phyloP scores from a whole-genome alignment of 768 basidiomycete species.

The Mycena haematopus region DNA sequence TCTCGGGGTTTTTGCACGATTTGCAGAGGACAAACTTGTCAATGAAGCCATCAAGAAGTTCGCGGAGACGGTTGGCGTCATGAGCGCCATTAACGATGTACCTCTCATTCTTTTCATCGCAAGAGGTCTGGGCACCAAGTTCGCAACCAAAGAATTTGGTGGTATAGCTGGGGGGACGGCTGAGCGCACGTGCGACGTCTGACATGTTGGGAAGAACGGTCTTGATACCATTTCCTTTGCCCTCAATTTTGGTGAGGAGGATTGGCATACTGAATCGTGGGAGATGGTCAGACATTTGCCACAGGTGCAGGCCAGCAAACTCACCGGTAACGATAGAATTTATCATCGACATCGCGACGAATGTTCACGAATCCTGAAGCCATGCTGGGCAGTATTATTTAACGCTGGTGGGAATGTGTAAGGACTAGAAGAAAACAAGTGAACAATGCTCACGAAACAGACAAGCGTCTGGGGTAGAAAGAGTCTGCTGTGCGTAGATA shows the following conservation, averaged over 20 bases:
- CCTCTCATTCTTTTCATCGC: slow-evolving; percentile 95
- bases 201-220: slow-evolving; percentile 99
- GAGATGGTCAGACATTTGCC: slow-evolving; percentile 20
- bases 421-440: neutral
- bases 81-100: slow-evolving; percentile 99
- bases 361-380: slow-evolving; percentile 90
- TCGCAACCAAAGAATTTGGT: slow-evolving; percentile 99
- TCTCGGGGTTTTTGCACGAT: slow-evolving; percentile 99
- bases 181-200: slow-evolving; percentile 94
- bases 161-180: slow-evolving; percentile 93
- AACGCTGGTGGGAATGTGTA: slow-evolving; percentile 53
- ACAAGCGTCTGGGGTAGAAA: slow-evolving; percentile 55
- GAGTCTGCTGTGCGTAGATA: slow-evolving; percentile 67
- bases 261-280: slow-evolving; percentile 82
- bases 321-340: slow-evolving; percentile 93
- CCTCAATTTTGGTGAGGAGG: slow-evolving; percentile 95
- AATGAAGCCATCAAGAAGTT: slow-evolving; percentile 96
- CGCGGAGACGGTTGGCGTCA: slow-evolving; percentile 87
- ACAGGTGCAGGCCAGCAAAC: slow-evolving; percentile 31
- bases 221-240: slow-evolving; percentile 99
- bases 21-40: slow-evolving; percentile 98
- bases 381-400: slow-evolving; percentile 74
- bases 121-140: slow-evolving; percentile 95
- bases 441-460: slow-evolving; percentile 53
- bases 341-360: slow-evolving; percentile 95